Evolutionary conservation across 1,139 yeast species (phyloP), one percentile per base, ranked within the genome.

Genomic region (Protomyces pachydermus): DNA sequence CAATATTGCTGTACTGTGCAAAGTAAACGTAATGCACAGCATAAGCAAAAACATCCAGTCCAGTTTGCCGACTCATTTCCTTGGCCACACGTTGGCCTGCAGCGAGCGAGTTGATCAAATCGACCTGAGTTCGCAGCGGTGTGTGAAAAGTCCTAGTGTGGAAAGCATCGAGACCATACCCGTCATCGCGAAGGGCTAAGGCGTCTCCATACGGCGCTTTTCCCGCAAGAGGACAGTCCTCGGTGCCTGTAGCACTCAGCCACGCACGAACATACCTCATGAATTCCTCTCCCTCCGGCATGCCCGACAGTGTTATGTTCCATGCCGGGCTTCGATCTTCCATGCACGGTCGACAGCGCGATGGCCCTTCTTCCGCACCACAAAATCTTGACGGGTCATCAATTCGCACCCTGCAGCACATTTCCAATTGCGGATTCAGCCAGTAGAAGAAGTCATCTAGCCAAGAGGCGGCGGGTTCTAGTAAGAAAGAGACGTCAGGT

Each of bases 211-310:
- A 93, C 0, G 98, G 96, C 0, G 98, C 98, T 71, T 88, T 87
- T 1, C 98, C 98, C 2, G 97, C 98, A 37, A 93, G 78, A 0
- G 98, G 97, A 74, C 98, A 93, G 2, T 95, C 91, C 70, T 89
- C 95, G 3, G 46, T 28, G 65, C 96, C 87, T 54, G 89, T 89
- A 0, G 88, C 76, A 53, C 84, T 80, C 37, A 93, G 88, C 98
- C 98, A 93, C 56, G 86, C 83, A 32, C 82, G 75, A 72, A 90
- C 87, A 71, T 80, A 90, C 57, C 77, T 78, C 84, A 88, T 83
- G 71, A 93, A 93, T 52, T 85, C 87, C 0, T 80, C 79, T 20
- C 85, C 88, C 69, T 83, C 84, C 0, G 98, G 98, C 71, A 93
- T 84, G 0, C 95, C 97, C 10, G 81, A 79, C 97, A 93, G 90